Conservation (phyloP, 2,329 filamentous ascomycete genomes). For the Colletotrichum neosansevieriae region DNA sequence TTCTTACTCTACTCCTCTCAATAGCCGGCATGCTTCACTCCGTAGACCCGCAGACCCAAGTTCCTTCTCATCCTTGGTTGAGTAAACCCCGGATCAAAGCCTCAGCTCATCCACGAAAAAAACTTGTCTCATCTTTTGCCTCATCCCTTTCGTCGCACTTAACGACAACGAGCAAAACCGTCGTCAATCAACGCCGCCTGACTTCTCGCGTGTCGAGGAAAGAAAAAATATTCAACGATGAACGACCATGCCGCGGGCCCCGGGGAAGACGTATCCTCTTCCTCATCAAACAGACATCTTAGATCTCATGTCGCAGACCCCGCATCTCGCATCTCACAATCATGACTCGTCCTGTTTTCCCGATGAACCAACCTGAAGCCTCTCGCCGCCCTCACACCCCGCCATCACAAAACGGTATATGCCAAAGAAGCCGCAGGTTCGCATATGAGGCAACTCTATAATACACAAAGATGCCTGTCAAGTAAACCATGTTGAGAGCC, state of each 20-base stretch:
- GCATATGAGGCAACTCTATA: neutral
- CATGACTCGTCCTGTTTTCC: neutral
- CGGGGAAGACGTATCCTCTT: neutral
- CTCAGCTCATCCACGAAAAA: neutral
- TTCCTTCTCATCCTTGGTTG: neutral
- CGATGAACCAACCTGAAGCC: conserved; percentile 10
- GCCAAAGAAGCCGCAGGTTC: neutral
- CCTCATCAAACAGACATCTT: neutral
- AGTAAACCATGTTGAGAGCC: neutral
- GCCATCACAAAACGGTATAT: neutral
- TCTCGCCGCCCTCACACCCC: neutral
- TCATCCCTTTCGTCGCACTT: conserved; percentile 1
- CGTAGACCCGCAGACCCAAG: neutral
- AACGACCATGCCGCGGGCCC: neutral
- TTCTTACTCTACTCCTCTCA: neutral
- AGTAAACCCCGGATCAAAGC: neutral
- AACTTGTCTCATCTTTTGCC: neutral
- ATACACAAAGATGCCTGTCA: neutral
- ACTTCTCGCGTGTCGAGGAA: too few relatives aligned
- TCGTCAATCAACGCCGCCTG: neutral
- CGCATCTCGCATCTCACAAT: neutral
- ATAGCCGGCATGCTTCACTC: neutral
- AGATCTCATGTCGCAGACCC: neutral
- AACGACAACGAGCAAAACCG: conserved; percentile 2
- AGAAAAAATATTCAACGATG: neutral